Evolutionary conservation across 495 filamentous ascomycete species (phyloP).

Genomic region (Hypoxylon cercidicola): DNA sequence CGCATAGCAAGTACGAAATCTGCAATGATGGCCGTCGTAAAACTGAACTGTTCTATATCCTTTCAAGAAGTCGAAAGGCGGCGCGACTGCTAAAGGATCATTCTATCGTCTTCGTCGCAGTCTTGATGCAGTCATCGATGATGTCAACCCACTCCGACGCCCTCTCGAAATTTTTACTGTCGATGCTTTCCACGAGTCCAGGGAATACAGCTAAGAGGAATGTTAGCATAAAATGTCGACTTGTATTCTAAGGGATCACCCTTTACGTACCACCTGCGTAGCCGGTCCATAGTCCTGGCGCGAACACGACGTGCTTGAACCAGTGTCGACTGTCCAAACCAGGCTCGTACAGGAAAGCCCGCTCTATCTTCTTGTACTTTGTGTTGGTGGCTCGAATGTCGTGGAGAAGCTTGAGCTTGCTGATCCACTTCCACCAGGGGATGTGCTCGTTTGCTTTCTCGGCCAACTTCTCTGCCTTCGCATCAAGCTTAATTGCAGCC

Average conservation of each 20-base stretch:
- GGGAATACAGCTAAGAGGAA: constrained; percentile 74
- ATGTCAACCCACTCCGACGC: constrained; percentile 83
- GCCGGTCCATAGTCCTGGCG: constrained; percentile 87
- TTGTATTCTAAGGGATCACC: background rate
- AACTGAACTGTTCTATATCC: background rate
- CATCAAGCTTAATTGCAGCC: constrained; percentile 67
- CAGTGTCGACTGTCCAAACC: constrained; percentile 86
- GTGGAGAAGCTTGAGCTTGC: constrained; percentile 69
- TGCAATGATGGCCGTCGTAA: background rate
- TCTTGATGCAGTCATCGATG: constrained; percentile 72
- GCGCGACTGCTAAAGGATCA: constrained; percentile 9
- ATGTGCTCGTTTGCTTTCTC: constrained; percentile 72
- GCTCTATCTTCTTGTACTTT: constrained; percentile 82
- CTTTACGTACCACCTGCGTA: constrained; percentile 73
- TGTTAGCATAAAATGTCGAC: constrained; percentile 23
- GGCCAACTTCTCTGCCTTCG: constrained; percentile 70
- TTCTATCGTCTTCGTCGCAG: constrained; percentile 66
- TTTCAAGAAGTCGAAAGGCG: background rate
- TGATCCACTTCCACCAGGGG: constrained; percentile 85
- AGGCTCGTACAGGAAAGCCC: constrained; percentile 78
- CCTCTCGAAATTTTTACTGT: constrained; percentile 75
- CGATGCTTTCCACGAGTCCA: constrained; percentile 84
- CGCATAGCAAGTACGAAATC: background rate
- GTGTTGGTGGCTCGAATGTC: constrained; percentile 73
- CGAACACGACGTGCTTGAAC: constrained; percentile 95